phyloP scores from a whole-genome alignment of 805 yeast species.

The Candida broadrunensis region DNA sequence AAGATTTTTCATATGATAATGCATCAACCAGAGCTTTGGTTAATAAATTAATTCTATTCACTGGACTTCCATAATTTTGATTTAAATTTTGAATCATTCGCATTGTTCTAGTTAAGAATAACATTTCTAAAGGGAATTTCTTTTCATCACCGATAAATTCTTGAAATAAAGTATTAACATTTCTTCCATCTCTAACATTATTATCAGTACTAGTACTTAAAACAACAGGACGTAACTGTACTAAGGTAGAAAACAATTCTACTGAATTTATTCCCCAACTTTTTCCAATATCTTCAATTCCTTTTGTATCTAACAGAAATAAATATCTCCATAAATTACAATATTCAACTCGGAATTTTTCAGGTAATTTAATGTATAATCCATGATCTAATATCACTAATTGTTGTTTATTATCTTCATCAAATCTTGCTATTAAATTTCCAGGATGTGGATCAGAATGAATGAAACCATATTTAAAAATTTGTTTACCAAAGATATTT shows the following conservation, averaged over 20 bases:
- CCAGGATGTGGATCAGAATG: slow-evolving; percentile 86
- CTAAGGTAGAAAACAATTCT: slow-evolving; percentile 58
- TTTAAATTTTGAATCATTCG: slow-evolving; percentile 72
- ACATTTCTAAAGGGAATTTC: slow-evolving; percentile 62
- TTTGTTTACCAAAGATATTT: slow-evolving; percentile 52
- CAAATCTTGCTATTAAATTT: slow-evolving; percentile 55
- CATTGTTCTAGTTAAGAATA: slow-evolving; percentile 69
- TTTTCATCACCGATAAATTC: slow-evolving; percentile 59
- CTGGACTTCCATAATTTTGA: slow-evolving; percentile 64
- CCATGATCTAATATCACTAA: slow-evolving; percentile 77
- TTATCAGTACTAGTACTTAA: slow-evolving; percentile 12
- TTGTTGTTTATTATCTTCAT: slow-evolving; percentile 40
- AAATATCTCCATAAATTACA: slow-evolving; percentile 61
- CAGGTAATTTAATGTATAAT: slow-evolving; percentile 54
- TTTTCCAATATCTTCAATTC: slow-evolving; percentile 45
- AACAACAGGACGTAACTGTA: slow-evolving; percentile 47
- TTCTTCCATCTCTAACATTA: slow-evolving; percentile 31
- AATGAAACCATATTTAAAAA: slow-evolving; percentile 64
- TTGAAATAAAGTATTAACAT: slow-evolving; percentile 46
- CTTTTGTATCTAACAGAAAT: slow-evolving; percentile 49
- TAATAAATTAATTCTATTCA: slow-evolving; percentile 64
- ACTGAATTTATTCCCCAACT: slow-evolving; percentile 71
- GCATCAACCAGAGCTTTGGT: slow-evolving; percentile 52
- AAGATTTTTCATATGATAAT: slow-evolving; percentile 10
- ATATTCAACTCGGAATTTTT: slow-evolving; percentile 53